Conservation (phyloP, 305 asterid genomes). For the Coffea humblotiana region DNA sequence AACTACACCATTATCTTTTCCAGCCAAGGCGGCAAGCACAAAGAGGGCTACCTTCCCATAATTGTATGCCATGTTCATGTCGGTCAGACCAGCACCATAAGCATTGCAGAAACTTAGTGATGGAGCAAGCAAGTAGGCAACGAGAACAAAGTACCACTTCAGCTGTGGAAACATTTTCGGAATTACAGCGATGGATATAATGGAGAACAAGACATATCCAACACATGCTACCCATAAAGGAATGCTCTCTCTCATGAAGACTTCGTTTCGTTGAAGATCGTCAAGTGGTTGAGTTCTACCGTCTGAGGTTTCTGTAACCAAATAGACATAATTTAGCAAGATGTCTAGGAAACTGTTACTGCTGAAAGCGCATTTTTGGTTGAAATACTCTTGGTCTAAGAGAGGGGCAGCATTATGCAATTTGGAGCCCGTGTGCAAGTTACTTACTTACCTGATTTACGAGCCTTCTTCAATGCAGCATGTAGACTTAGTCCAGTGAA, state of each 20-base stretch:
- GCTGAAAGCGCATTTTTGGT: neutral
- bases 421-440: constrained; percentile 5
- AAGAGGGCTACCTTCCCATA: constrained; percentile 91
- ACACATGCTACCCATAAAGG: constrained; percentile 72
- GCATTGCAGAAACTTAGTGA: constrained; percentile 91
- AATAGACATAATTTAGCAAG: neutral
- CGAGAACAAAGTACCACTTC: constrained; percentile 71
- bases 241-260: constrained; percentile 69
- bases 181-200: constrained; percentile 59
- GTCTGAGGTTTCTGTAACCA: constrained; percentile 37
- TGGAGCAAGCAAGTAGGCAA: constrained; percentile 75
- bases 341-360: neutral
- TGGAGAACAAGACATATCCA: constrained; percentile 63
- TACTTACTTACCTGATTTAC: constrained; percentile 12
- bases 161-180: constrained; percentile 86
- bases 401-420: neutral
- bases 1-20: constrained; percentile 65
- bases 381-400: neutral
- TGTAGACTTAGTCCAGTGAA: constrained; percentile 38
- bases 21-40: constrained; percentile 63
- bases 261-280: constrained; percentile 51
- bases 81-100: constrained; percentile 83
- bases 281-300: constrained; percentile 33
- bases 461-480: constrained; percentile 37
- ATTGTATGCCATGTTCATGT: constrained; percentile 88